Conservation (phyloP, 768 basidiomycete genomes). For the Phaffia australis region DNA sequence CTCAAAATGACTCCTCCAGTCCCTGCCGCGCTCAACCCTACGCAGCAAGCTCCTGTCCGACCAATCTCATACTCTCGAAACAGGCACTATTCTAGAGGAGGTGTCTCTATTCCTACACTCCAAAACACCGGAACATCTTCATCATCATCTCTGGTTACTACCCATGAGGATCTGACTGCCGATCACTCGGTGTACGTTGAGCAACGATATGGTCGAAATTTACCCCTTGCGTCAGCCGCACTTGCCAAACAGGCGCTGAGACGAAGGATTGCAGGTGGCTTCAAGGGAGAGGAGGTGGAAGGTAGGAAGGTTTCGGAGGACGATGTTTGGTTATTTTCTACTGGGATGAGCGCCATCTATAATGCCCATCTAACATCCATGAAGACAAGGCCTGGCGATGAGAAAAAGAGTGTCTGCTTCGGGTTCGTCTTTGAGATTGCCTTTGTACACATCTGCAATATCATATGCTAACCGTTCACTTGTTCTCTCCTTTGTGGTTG, state of each 20-base stretch:
- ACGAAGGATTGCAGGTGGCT: slow-evolving; percentile 77
- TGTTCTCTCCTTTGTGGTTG: not conserved
- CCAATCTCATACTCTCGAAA: slow-evolving; percentile 24
- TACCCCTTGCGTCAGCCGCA: slow-evolving; percentile 58
- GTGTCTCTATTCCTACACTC: not conserved
- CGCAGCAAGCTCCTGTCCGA: not conserved
- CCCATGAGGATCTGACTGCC: slow-evolving; percentile 32
- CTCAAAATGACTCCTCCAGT: not conserved
- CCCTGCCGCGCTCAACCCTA: not conserved
- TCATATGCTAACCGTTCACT: not conserved
- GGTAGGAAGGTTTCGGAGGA: slow-evolving; percentile 61
- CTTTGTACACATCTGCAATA: not conserved
- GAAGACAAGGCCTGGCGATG: slow-evolving; percentile 43
- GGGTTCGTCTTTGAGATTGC: slow-evolving; percentile 51
- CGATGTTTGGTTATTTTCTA: slow-evolving; percentile 77
- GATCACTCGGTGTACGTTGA: slow-evolving; percentile 73
- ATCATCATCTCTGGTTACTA: too few relatives aligned
- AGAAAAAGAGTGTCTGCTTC: slow-evolving; percentile 81
- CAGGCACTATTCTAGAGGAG: slow-evolving; percentile 20
- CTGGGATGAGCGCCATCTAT: slow-evolving; percentile 94
- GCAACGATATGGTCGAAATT: slow-evolving; percentile 86
- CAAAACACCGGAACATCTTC: too few relatives aligned
- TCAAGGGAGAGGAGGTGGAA: slow-evolving; percentile 56
- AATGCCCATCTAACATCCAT: slow-evolving; percentile 58
- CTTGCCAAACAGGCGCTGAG: slow-evolving; percentile 79